phyloP scores from a whole-genome alignment of 2,329 filamentous ascomycete genomes.

The Drechslerella coelobrocha region DNA sequence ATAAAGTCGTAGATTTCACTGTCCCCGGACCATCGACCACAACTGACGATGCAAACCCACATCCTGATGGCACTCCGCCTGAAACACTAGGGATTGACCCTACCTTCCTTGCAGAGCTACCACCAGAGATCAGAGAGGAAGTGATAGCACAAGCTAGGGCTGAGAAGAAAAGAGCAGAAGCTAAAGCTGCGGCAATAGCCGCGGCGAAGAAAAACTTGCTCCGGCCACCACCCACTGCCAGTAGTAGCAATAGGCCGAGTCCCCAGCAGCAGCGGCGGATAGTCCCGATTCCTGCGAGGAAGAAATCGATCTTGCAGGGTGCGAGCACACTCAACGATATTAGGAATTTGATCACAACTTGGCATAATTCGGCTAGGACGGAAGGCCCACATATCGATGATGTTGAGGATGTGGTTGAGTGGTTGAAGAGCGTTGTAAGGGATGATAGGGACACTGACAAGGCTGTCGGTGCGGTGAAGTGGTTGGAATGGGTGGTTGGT shows the following conservation, averaged over 20 bases:
- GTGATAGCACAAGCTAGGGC: conserved; percentile 65
- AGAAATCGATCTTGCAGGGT: conserved; percentile 54
- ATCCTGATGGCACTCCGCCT: conserved; percentile 16
- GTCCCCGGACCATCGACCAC: conserved; percentile 72
- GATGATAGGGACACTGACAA: conserved; percentile 82
- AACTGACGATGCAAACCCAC: neutral
- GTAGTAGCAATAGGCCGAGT: neutral
- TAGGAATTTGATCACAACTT: conserved; percentile 74
- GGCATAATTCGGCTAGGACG: conserved; percentile 73
- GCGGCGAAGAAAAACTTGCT: conserved; percentile 59
- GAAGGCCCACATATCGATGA: conserved; percentile 83
- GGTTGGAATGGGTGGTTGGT: conserved; percentile 59
- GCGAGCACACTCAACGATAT: conserved; percentile 65
- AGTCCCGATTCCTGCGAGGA: conserved; percentile 51
- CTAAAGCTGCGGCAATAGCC: conserved; percentile 68
- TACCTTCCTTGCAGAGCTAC: conserved; percentile 79
- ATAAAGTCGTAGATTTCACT: conserved; percentile 66
- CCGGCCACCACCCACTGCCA: conserved; percentile 14
- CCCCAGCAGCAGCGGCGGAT: conserved; percentile 39
- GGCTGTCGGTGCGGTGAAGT: conserved; percentile 72
- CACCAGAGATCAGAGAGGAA: conserved; percentile 78
- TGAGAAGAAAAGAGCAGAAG: conserved; percentile 49
- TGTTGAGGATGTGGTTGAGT: conserved; percentile 74
- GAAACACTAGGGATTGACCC: conserved; percentile 44
- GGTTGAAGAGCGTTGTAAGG: conserved; percentile 72